These are phyloP conservation scores for Pseudocercospora pini-densiflorae DNA, from an alignment of 2,329 filamentous ascomycete genomes.

Conservation along the genomic window DNA sequence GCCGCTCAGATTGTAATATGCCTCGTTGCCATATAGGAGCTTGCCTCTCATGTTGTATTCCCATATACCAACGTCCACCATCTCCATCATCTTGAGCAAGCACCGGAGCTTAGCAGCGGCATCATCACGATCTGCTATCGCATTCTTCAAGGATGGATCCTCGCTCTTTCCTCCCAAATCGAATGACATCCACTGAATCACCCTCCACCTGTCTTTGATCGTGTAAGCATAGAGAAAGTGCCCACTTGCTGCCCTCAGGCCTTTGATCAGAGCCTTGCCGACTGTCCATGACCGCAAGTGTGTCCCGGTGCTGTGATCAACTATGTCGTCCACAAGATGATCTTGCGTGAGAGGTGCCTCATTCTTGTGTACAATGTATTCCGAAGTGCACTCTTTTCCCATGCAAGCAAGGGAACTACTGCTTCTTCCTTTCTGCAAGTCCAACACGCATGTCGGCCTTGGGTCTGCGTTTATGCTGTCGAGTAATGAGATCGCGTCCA, in stretches of 20 bases:
- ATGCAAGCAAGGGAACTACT: not conserved
- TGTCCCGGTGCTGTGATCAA: slow-evolving; percentile 6
- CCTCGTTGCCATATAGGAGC: slow-evolving; percentile 30
- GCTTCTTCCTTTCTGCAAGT: slow-evolving; percentile 5
- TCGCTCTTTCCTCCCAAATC: not conserved
- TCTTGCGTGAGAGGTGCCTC: slow-evolving; percentile 8
- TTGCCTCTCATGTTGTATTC: slow-evolving; percentile 27
- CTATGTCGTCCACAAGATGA: slow-evolving; percentile 15
- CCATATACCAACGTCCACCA: slow-evolving; percentile 31
- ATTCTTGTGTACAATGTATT: slow-evolving; percentile 12
- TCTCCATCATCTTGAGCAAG: slow-evolving; percentile 28
- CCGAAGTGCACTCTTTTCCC: not conserved
- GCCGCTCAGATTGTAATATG: slow-evolving; percentile 28
- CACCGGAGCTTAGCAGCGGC: slow-evolving; percentile 18
- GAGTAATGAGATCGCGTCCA: slow-evolving; percentile 11
- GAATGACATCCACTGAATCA: slow-evolving; percentile 22
- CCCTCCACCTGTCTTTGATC: slow-evolving; percentile 23
- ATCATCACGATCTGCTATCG: slow-evolving; percentile 22
- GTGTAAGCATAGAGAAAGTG: slow-evolving; percentile 18
- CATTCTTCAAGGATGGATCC: slow-evolving; percentile 10
- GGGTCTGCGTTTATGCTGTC: slow-evolving; percentile 25
- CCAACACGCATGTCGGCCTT: slow-evolving; percentile 24
- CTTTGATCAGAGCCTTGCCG: not conserved
- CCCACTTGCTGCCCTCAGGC: not conserved
- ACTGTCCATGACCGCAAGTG: not conserved